Conservation (phyloP, 2,329 filamentous ascomycete species). For the Arthrobotrys entomopaga region DNA sequence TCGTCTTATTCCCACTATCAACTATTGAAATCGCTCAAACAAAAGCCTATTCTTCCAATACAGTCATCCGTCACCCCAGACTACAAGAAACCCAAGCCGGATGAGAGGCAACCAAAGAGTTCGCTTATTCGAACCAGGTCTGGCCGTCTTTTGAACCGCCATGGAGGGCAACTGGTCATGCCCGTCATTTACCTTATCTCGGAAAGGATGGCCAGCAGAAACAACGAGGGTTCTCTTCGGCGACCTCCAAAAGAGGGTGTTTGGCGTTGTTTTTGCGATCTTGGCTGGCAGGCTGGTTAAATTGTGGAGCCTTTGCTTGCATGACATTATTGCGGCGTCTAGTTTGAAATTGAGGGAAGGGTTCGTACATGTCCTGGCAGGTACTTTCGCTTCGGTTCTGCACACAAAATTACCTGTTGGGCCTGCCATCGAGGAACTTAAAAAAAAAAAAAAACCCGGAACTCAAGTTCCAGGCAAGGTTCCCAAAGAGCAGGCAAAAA, state of each 20-base stretch:
- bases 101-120: conserved; percentile 9
- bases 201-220: conserved; percentile 49
- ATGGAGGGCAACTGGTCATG: conserved; percentile 37
- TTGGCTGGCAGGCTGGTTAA: conserved; percentile 16
- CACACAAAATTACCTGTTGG: conserved; percentile 18
- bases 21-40: conserved; percentile 15
- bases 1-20: no score
- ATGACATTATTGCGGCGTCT: background rate
- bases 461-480: no score
- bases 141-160: conserved; percentile 41
- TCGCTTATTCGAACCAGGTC: conserved; percentile 44
- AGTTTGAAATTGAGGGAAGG: conserved; percentile 9
- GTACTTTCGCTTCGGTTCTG: conserved; percentile 28
- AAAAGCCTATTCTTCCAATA: conserved; percentile 20
- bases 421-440: background rate
- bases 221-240: conserved; percentile 44
- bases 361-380: conserved; percentile 12
- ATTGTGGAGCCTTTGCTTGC: conserved; percentile 37
- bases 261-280: conserved; percentile 17
- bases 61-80: conserved; percentile 11
- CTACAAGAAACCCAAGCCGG: conserved; percentile 19
- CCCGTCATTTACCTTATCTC: conserved; percentile 52
- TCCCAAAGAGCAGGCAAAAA: background rate
- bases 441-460: background rate
- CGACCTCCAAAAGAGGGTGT: conserved; percentile 43